Evolutionary conservation across 495 filamentous ascomycete genomes (phyloP).

Genomic region (Aspergillus saccharolyticus): DNA sequence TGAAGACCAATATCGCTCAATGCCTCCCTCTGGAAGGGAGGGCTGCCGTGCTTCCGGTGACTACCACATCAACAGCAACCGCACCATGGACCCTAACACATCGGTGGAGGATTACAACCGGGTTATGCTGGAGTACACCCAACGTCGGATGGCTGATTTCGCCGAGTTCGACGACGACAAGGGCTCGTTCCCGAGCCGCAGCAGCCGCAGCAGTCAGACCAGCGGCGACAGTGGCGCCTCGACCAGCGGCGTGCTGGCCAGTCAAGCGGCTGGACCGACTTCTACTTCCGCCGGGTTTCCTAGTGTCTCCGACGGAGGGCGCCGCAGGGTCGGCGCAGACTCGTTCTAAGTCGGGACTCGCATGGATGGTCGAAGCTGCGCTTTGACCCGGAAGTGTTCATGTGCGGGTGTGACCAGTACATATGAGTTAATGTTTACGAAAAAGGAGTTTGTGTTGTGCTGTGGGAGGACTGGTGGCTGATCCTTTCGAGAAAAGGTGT

Average conservation of each 20-base stretch:
- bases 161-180: slow-evolving; percentile 27
- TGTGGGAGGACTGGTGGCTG: neutral
- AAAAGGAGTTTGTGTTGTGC: neutral
- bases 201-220: slow-evolving; percentile 31
- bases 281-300: neutral
- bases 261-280: slow-evolving; percentile 19
- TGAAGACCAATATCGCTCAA: slow-evolving; percentile 18
- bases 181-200: slow-evolving; percentile 21
- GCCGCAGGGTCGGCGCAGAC: neutral
- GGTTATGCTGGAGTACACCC: slow-evolving; percentile 43
- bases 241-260: slow-evolving; percentile 14
- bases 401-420: neutral
- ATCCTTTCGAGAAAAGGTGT: neutral
- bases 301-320: neutral
- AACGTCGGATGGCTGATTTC: slow-evolving; percentile 40
- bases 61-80: slow-evolving; percentile 19
- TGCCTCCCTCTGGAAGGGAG: slow-evolving; percentile 21
- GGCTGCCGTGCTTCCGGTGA: slow-evolving; percentile 15
- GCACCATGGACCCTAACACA: slow-evolving; percentile 22
- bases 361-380: neutral
- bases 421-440: neutral
- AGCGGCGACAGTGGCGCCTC: slow-evolving; percentile 29
- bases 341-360: neutral
- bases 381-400: too few relatives aligned
- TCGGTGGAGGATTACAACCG: slow-evolving; percentile 44